Conservation (phyloP, 345 rosid species). For the Triadica sebifera region DNA sequence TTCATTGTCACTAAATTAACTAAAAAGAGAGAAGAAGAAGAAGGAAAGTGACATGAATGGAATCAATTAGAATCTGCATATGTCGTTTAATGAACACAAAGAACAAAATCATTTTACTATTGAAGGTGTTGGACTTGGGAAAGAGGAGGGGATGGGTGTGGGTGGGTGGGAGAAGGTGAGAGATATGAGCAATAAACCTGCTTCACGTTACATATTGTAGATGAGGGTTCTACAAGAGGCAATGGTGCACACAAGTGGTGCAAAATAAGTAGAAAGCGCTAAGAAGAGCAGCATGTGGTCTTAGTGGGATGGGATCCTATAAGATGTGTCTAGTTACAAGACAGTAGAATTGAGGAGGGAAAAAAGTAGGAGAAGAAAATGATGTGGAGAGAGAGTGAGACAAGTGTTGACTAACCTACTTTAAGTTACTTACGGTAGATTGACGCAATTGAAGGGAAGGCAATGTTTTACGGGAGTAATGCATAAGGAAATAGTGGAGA, state of each 20-base stretch:
- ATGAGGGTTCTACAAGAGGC: not conserved
- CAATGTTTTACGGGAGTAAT: not conserved
- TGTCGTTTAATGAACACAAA: not conserved
- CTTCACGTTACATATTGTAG: not conserved
- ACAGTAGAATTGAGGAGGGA: too few relatives aligned
- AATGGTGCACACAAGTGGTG: not conserved
- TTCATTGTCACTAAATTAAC: not conserved
- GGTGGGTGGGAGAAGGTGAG: not conserved
- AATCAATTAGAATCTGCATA: not conserved
- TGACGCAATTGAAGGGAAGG: too few relatives aligned
- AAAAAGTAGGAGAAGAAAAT: too few relatives aligned
- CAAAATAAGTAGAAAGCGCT: not conserved
- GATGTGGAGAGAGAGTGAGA: too few relatives aligned
- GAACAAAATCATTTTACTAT: not conserved
- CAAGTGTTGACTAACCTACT: too few relatives aligned
- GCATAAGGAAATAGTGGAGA: not conserved
- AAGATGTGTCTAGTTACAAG: not conserved
- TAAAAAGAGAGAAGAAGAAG: not conserved
- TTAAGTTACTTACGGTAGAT: too few relatives aligned
- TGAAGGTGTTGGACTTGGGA: not conserved
- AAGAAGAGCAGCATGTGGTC: not conserved
- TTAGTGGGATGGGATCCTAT: not conserved
- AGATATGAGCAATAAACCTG: not conserved
- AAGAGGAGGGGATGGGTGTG: not conserved
- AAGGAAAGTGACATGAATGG: not conserved